Percentiles rank a stretch among this genome's conserved stretches.
These are phyloP conservation scores for Butyriboletus loyo DNA, from an alignment of 768 basidiomycete species.

Conservation along the genomic window DNA sequence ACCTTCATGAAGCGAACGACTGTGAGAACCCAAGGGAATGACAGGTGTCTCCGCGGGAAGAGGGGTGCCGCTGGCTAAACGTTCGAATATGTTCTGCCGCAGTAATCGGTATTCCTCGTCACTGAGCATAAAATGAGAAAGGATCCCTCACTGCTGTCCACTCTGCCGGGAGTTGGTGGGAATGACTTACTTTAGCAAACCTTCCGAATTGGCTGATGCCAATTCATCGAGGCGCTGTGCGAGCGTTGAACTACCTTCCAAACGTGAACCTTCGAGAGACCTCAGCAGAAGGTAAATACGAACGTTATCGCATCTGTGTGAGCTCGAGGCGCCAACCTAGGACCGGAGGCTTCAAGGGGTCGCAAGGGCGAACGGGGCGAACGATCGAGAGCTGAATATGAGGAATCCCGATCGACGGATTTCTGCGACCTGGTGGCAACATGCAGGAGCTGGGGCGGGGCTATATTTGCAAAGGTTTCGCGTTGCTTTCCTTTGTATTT, in stretches of 20 bases:
- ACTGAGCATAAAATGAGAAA: constrained; percentile 36
- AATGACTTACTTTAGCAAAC: constrained; percentile 63
- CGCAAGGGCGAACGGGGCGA: constrained; percentile 23
- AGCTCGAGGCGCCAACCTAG: constrained; percentile 24
- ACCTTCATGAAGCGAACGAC: constrained; percentile 22
- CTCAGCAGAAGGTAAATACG: constrained; percentile 23
- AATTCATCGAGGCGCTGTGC: constrained; percentile 81
- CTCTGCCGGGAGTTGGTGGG: not conserved
- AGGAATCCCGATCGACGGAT: constrained; percentile 18
- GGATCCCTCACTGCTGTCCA: not conserved
- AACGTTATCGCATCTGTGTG: constrained; percentile 57
- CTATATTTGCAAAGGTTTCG: constrained; percentile 36
- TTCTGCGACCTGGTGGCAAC: constrained; percentile 18
- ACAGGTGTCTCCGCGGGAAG: constrained; percentile 63
- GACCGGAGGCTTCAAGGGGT: constrained; percentile 20
- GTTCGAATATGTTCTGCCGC: constrained; percentile 81
- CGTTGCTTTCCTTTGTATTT: constrained; percentile 58
- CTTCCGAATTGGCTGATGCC: constrained; percentile 75
- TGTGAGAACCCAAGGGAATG: constrained; percentile 49
- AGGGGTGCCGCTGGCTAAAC: constrained; percentile 56
- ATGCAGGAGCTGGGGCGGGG: constrained; percentile 31
- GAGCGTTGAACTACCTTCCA: constrained; percentile 55
- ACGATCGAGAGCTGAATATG: constrained; percentile 12
- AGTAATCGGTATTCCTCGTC: constrained; percentile 85
- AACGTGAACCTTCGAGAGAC: constrained; percentile 11